Conservation (phyloP, 2,329 filamentous ascomycete genomes). For the Rutstroemia sp. region DNA sequence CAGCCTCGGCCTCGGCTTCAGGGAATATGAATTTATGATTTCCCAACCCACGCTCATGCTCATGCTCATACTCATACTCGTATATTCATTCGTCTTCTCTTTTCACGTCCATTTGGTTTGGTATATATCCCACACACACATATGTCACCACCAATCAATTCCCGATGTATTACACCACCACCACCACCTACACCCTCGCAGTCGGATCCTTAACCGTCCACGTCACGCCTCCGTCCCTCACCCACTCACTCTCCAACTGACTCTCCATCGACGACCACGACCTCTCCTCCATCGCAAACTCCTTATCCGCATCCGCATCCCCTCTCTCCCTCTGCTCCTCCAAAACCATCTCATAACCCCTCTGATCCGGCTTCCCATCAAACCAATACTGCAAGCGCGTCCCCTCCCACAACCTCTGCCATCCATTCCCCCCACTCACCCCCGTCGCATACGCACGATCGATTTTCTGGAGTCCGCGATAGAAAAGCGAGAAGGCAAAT, state of each 20-base stretch:
- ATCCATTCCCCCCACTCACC: slow-evolving; percentile 23
- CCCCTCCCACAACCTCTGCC: slow-evolving; percentile 23
- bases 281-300: slow-evolving; percentile 8
- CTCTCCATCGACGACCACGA: neutral
- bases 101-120: too few relatives aligned
- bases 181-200: neutral
- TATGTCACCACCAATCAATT: too few relatives aligned
- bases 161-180: neutral
- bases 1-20: too few relatives aligned
- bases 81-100: too few relatives aligned
- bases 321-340: neutral
- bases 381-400: slow-evolving; percentile 21
- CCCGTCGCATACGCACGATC: slow-evolving; percentile 24
- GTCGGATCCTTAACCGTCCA: neutral
- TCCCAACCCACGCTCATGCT: too few relatives aligned
- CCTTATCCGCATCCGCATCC: slow-evolving; percentile 6
- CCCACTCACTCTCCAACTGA: neutral
- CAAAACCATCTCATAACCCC: slow-evolving; percentile 14
- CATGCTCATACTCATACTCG: too few relatives aligned
- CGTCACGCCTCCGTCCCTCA: neutral
- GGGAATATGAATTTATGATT: too few relatives aligned
- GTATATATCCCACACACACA: too few relatives aligned
- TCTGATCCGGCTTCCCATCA: slow-evolving; percentile 15
- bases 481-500: slow-evolving; percentile 56
- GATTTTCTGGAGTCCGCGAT: slow-evolving; percentile 21